Percentiles rank a stretch among this genome's conserved stretches.
These are phyloP conservation scores for Penicillium roqueforti DNA, from an alignment of 495 filamentous ascomycete species.

Conservation along the genomic window DNA sequence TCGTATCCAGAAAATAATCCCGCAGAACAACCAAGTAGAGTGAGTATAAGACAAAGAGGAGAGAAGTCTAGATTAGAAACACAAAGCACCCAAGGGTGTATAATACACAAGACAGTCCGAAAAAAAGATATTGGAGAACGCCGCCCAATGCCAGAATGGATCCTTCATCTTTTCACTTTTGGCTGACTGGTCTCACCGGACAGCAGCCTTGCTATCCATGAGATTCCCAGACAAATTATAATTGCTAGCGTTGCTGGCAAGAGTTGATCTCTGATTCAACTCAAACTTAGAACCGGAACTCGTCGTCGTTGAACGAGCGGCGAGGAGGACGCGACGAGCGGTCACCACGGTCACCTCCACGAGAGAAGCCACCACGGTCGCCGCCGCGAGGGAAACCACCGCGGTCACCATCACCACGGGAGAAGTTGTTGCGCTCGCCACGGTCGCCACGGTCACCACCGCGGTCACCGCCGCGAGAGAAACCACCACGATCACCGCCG, in stretches of 20 bases:
- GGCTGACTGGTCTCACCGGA: constrained; percentile 1
- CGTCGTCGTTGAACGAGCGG: not conserved
- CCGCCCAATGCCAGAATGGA: constrained; percentile 28
- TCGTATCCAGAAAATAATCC: constrained; percentile 8
- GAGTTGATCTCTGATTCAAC: not conserved
- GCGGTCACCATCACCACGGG: constrained; percentile 1
- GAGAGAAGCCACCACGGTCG: constrained; percentile 1
- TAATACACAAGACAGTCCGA: constrained; percentile 13
- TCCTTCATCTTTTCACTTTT: constrained; percentile 16
- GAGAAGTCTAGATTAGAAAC: constrained; percentile 23
- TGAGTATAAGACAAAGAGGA: constrained; percentile 22
- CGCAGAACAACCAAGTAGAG: constrained; percentile 3
- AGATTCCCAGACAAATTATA: not conserved
- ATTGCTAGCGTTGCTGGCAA: not conserved
- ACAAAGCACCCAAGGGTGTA: constrained; percentile 11
- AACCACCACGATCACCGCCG: constrained; percentile 1
- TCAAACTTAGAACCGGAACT: constrained; percentile 1
- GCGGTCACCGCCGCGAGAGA: not conserved
- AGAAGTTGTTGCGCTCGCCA: not conserved
- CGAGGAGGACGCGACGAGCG: not conserved
- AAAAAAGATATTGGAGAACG: constrained; percentile 22
- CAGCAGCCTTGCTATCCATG: not conserved
- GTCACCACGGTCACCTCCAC: constrained; percentile 6
- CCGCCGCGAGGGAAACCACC: not conserved
- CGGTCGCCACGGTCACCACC: constrained; percentile 5